These are phyloP conservation scores for Steccherinum ochraceum DNA, from an alignment of 768 basidiomycete genomes.

Conservation along the genomic window DNA sequence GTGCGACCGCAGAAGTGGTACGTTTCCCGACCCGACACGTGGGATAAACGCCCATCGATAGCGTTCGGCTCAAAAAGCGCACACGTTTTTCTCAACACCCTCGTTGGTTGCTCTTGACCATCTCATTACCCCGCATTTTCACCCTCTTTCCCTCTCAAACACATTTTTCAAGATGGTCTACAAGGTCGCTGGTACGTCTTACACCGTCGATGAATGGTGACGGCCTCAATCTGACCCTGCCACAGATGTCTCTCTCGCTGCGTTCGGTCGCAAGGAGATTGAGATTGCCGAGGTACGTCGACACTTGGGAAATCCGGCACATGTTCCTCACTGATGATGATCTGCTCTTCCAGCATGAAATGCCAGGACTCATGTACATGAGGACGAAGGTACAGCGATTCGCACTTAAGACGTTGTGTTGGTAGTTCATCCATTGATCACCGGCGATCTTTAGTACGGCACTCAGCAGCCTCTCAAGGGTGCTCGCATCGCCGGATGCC, in stretches of 20 bases:
- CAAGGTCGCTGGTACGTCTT: conserved; percentile 78
- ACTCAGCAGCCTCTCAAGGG: conserved; percentile 82
- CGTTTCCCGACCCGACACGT: too few relatives aligned
- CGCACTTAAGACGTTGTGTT: conserved; percentile 4
- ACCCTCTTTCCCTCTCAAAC: conserved; percentile 21
- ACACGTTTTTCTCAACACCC: conserved; percentile 13
- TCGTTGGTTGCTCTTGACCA: conserved; percentile 15
- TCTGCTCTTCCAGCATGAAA: conserved; percentile 61
- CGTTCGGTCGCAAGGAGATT: conserved; percentile 99
- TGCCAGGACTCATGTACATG: conserved; percentile 95
- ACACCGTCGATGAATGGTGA: not conserved
- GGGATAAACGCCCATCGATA: conserved; percentile 14
- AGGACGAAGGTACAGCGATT: conserved; percentile 65
- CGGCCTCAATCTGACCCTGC: conserved; percentile 7
- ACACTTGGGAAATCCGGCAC: conserved; percentile 8
- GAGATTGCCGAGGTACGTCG: conserved; percentile 89
- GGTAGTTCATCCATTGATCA: conserved; percentile 8
- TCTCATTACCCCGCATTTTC: conserved; percentile 1
- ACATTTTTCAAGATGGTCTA: conserved; percentile 52
- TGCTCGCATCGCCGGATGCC: conserved; percentile 94
- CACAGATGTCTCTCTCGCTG: conserved; percentile 90
- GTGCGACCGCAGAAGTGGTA: too few relatives aligned
- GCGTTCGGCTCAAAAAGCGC: conserved; percentile 10
- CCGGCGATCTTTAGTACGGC: conserved; percentile 51
- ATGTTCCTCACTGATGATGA: conserved; percentile 6